A percentile compares a stretch with the other conserved stretches of the same genome.
Conservation (phyloP, 1,284 basidiomycete species). For the Ceratobasidium sp. region DNA sequence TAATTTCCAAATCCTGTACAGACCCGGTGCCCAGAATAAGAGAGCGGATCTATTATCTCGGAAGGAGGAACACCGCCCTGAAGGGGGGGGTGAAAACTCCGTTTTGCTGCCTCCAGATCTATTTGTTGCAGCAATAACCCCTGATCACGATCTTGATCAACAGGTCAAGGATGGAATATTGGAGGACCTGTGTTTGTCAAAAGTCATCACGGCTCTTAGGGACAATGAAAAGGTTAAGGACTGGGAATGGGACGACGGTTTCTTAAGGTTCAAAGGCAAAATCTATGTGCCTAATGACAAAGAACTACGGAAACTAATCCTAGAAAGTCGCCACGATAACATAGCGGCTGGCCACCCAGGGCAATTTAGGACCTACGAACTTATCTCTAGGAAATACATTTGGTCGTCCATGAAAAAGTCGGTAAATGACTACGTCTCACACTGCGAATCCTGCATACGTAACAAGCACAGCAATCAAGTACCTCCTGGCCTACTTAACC, state of each 20-base stretch:
- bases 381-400: no score
- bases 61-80: neutral
- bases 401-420: no score
- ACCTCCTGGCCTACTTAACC: no score
- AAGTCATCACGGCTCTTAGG: neutral
- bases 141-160: neutral
- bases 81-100: slow-evolving; percentile 5
- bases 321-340: neutral
- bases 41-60: slow-evolving; percentile 4
- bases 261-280: neutral
- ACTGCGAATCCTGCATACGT: no score
- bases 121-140: neutral
- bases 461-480: no score
- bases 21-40: neutral
- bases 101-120: neutral
- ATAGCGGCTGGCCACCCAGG: slow-evolving; percentile 9
- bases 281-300: neutral
- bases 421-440: no score
- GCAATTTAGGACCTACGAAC: slow-evolving; percentile 4
- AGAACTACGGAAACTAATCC: neutral
- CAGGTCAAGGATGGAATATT: no score
- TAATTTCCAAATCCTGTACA: neutral
- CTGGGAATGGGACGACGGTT: neutral
- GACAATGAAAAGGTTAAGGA: neutral
- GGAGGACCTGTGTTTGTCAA: neutral